phyloP scores from a whole-genome alignment of 805 yeast genomes.

The Metschnikowia chrysomelidarum region DNA sequence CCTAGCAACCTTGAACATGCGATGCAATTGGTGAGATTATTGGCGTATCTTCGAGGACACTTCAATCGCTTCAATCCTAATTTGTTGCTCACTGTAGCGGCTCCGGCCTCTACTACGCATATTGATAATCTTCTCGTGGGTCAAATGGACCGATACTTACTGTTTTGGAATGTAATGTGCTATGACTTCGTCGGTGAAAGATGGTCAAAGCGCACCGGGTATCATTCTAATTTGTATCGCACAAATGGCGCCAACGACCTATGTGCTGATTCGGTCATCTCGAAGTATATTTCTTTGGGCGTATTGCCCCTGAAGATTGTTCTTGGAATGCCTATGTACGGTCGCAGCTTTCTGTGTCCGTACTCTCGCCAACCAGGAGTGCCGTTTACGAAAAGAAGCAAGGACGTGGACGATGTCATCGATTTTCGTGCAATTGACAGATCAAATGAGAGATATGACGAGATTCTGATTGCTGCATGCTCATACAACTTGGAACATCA shows the following conservation, averaged over 20 bases:
- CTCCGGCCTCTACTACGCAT: constrained; percentile 62
- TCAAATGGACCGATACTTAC: constrained; percentile 56
- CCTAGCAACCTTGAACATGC: too few relatives aligned
- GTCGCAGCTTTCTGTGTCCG: constrained; percentile 42
- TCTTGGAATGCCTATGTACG: constrained; percentile 89
- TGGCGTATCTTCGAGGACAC: constrained; percentile 37
- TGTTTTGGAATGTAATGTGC: constrained; percentile 86
- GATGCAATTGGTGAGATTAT: constrained; percentile 39
- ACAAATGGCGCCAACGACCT: constrained; percentile 38
- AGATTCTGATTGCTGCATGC: constrained; percentile 43
- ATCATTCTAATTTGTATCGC: constrained; percentile 67
- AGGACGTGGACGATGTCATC: constrained; percentile 36
- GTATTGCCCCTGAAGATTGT: constrained; percentile 52
- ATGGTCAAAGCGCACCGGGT: constrained; percentile 63
- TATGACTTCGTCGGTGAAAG: constrained; percentile 77
- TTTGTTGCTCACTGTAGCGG: constrained; percentile 65
- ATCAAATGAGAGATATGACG: constrained; percentile 51
- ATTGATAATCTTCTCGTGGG: constrained; percentile 42
- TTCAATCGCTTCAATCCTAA: constrained; percentile 31
- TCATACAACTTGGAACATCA: constrained; percentile 14
- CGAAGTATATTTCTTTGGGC: constrained; percentile 40
- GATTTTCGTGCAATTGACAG: constrained; percentile 58
- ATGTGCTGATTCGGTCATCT: constrained; percentile 50
- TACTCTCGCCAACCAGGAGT: constrained; percentile 40
- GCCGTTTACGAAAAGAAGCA: constrained; percentile 27